Conservation (phyloP, 345 rosid species). For the Trapa incisa region DNA sequence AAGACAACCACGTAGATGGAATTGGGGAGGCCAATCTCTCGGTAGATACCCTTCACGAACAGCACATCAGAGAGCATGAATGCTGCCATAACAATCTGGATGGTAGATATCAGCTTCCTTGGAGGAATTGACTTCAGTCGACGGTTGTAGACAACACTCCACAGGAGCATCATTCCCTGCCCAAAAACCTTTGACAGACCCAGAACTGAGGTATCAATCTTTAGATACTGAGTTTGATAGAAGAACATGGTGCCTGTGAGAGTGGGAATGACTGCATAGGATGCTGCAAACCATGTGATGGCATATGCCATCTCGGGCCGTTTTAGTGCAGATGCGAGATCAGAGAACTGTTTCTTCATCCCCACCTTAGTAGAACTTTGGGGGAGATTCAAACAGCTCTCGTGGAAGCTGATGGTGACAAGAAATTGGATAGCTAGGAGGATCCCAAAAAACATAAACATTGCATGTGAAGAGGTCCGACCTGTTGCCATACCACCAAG, state of each 20-base stretch:
- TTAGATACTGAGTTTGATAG: conserved; percentile 62
- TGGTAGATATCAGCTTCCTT: conserved; percentile 46
- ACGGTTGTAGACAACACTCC: conserved; percentile 60
- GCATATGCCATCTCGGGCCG: conserved; percentile 58
- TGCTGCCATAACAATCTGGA: conserved; percentile 52
- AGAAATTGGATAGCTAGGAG: conserved; percentile 45
- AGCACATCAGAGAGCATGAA: conserved; percentile 61
- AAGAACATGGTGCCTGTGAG: conserved; percentile 89
- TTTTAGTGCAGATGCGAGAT: conserved; percentile 38
- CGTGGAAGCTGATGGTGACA: conserved; percentile 37
- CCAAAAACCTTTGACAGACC: conserved; percentile 86
- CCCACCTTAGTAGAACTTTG: conserved; percentile 32
- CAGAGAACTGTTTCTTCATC: conserved; percentile 45
- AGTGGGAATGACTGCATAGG: conserved; percentile 61
- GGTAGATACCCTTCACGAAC: conserved; percentile 56
- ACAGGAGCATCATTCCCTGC: conserved; percentile 67
- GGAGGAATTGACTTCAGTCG: conserved; percentile 46
- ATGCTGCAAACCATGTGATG: conserved; percentile 64
- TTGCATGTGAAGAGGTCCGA: conserved; percentile 30
- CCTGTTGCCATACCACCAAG: conserved; percentile 59
- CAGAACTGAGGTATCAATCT: conserved; percentile 43
- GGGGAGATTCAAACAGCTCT: conserved; percentile 57
- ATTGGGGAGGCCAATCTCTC: conserved; percentile 47
- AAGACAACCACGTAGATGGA: conserved; percentile 43
- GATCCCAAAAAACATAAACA: conserved; percentile 52